Conservation (phyloP, 345 rosid genomes). For the Psidium friedrichsthalianum region DNA sequence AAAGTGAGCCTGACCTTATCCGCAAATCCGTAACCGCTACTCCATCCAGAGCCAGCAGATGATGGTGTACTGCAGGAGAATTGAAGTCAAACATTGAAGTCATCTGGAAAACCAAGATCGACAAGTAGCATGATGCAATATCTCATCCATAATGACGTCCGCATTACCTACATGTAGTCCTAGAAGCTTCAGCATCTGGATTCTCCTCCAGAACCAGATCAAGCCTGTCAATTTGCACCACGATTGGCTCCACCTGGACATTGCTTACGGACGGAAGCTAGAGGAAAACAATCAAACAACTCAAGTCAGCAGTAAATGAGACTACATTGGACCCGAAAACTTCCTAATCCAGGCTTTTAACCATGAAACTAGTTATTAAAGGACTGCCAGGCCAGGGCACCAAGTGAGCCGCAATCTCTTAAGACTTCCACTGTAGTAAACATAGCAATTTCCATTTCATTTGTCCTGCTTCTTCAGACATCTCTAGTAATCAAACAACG, state of each 20-base stretch:
- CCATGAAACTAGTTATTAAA: background rate
- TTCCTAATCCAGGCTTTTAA: background rate
- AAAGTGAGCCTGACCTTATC: constrained; percentile 56
- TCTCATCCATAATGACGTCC: background rate
- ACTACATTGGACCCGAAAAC: background rate
- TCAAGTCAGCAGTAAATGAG: background rate
- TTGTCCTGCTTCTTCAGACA: background rate
- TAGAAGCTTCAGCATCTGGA: constrained; percentile 45
- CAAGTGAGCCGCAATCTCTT: background rate
- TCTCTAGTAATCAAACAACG: background rate
- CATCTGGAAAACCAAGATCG: background rate
- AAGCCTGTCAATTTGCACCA: constrained; percentile 85
- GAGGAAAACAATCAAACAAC: background rate
- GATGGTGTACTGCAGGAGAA: constrained; percentile 41
- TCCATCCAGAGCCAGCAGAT: constrained; percentile 50
- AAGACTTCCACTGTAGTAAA: background rate
- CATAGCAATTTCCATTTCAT: background rate
- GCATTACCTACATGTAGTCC: constrained; percentile 52
- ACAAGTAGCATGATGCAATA: background rate
- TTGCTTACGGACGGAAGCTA: constrained; percentile 89
- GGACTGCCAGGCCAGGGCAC: background rate
- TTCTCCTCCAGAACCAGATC: constrained; percentile 98
- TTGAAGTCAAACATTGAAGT: background rate
- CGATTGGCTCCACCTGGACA: constrained; percentile 81
- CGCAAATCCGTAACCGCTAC: constrained; percentile 92